Evolutionary conservation across 2,329 filamentous ascomycete genomes (phyloP).

Genomic region (Macrophomina phaseolina): DNA sequence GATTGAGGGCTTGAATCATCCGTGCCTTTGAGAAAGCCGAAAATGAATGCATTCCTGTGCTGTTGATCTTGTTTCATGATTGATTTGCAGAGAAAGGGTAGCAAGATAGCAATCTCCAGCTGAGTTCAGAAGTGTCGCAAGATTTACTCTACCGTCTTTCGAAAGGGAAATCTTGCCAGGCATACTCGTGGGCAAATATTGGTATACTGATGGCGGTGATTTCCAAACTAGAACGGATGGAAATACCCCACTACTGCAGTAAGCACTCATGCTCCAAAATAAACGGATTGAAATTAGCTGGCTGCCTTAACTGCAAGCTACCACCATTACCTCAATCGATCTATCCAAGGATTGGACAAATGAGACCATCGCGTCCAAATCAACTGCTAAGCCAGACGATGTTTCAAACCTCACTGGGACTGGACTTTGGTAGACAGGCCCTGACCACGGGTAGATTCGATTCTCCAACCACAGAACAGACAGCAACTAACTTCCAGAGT

Average conservation of each 20-base stretch:
- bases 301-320: conserved; percentile 2
- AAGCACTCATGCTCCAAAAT: not conserved
- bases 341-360: conserved; percentile 28
- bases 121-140: too few species aligned
- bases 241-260: conserved; percentile 2
- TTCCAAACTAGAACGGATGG: conserved; percentile 1
- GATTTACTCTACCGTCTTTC: too few species aligned
- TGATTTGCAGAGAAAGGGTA: too few species aligned
- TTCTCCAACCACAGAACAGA: not conserved
- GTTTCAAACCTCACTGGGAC: not conserved
- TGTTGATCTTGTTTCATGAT: too few species aligned
- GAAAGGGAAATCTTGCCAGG: not conserved
- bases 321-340: conserved; percentile 28
- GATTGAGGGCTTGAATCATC: too few species aligned
- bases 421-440: conserved; percentile 29
- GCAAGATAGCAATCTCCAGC: too few species aligned
- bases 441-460: conserved; percentile 25
- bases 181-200: not conserved
- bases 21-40: too few species aligned
- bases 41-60: too few species aligned
- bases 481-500: not conserved
- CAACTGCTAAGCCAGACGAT: not conserved
- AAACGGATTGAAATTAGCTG: not conserved
- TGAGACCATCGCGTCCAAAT: conserved; percentile 8
- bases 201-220: conserved; percentile 26